These are phyloP conservation scores for Xanthoparmelia taractica DNA, from an alignment of 495 filamentous ascomycete species.

Conservation along the genomic window DNA sequence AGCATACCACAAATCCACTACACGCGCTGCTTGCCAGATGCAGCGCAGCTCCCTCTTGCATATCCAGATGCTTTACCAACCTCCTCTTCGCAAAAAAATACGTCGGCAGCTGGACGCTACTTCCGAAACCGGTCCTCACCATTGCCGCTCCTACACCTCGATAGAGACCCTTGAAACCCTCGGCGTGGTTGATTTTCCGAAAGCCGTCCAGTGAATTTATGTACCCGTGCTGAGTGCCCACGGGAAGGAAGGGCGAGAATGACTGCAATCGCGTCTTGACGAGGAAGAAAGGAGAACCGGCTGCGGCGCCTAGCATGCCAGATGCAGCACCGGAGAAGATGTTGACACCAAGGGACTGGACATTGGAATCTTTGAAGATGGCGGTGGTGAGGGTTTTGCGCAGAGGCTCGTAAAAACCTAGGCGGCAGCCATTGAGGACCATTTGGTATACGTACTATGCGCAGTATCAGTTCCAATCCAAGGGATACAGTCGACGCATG, in stretches of 20 bases:
- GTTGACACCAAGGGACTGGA: conserved; percentile 82
- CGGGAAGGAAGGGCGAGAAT: conserved; percentile 86
- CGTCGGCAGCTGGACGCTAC: conserved; percentile 89
- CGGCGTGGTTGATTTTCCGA: conserved; percentile 61
- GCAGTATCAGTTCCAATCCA: conserved; percentile 14
- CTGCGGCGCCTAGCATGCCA: conserved; percentile 82
- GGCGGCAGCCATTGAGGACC: conserved; percentile 87
- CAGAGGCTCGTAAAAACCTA: conserved; percentile 97
- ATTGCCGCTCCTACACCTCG: conserved; percentile 90
- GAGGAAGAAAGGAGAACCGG: conserved; percentile 95
- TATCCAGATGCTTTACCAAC: conserved; percentile 68
- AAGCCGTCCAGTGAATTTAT: conserved; percentile 78
- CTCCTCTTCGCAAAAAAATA: conserved; percentile 96
- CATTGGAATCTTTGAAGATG: conserved; percentile 60
- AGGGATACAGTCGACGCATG: background rate
- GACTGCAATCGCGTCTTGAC: conserved; percentile 95
- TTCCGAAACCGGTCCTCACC: conserved; percentile 92
- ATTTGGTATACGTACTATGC: conserved; percentile 89
- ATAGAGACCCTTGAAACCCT: conserved; percentile 78
- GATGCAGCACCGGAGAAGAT: conserved; percentile 83
- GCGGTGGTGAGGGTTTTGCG: conserved; percentile 56
- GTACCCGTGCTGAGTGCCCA: conserved; percentile 93
- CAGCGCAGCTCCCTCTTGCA: conserved; percentile 84
- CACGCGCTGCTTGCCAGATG: conserved; percentile 83
- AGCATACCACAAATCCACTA: conserved; percentile 94